These are phyloP conservation scores for Metschnikowia proteae DNA, from an alignment of 805 yeast genomes.

Conservation along the genomic window DNA sequence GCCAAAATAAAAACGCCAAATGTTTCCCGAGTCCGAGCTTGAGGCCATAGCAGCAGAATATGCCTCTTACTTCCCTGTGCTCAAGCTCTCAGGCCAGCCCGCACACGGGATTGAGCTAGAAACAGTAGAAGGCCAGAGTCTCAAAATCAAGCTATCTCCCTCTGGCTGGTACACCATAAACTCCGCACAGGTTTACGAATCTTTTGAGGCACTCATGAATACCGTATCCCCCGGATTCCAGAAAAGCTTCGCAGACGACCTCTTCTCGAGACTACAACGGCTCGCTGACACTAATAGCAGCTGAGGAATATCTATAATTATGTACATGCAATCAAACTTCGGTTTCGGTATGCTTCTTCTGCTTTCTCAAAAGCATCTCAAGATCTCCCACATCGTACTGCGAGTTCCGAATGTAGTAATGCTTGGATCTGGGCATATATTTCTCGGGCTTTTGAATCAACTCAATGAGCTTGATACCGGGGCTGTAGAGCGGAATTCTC, in stretches of 20 bases:
- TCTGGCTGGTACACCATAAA: slow-evolving; percentile 14
- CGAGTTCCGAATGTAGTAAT: slow-evolving; percentile 82
- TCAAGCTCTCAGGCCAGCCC: not conserved
- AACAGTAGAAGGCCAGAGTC: slow-evolving; percentile 9
- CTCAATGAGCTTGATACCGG: slow-evolving; percentile 73
- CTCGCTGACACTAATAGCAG: not conserved
- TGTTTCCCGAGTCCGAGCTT: slow-evolving; percentile 2
- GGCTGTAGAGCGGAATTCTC: slow-evolving; percentile 76
- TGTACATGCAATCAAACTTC: slow-evolving; percentile 2
- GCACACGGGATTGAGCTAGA: slow-evolving; percentile 4
- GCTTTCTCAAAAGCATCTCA: slow-evolving; percentile 36
- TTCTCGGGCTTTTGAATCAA: slow-evolving; percentile 67
- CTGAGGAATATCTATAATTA: not conserved
- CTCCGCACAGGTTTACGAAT: slow-evolving; percentile 5
- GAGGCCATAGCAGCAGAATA: slow-evolving; percentile 10
- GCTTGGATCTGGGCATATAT: slow-evolving; percentile 76
- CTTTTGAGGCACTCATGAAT: slow-evolving; percentile 20
- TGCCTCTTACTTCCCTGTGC: slow-evolving; percentile 12
- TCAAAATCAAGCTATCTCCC: slow-evolving; percentile 8
- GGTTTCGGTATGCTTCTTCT: slow-evolving; percentile 9
- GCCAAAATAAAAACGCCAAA: not conserved
- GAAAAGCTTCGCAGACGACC: slow-evolving; percentile 12
- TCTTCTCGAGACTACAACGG: slow-evolving; percentile 11
- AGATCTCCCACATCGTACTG: slow-evolving; percentile 66
- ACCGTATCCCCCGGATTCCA: slow-evolving; percentile 13